Conservation (phyloP, 495 filamentous ascomycete genomes). For the Neurospora africana region DNA sequence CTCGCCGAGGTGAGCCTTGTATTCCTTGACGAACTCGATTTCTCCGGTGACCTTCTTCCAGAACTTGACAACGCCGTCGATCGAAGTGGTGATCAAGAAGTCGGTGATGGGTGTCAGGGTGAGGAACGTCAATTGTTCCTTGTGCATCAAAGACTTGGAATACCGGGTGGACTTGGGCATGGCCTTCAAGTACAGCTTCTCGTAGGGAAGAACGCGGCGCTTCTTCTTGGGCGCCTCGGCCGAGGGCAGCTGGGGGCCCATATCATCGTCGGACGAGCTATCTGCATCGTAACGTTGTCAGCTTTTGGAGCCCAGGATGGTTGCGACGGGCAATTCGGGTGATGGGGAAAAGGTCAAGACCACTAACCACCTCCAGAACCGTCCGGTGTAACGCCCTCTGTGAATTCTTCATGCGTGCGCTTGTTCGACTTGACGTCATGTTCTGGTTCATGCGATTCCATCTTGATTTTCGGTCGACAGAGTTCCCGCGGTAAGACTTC, state of each 20-base stretch:
- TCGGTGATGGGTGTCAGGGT: conserved; percentile 83
- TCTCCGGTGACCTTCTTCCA: conserved; percentile 93
- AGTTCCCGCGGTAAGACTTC: neutral
- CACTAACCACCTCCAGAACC: conserved; percentile 27
- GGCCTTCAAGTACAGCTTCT: conserved; percentile 87
- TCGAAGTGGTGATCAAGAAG: conserved; percentile 85
- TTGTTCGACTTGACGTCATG: conserved; percentile 31
- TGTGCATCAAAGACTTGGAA: conserved; percentile 97
- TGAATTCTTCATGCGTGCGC: conserved; percentile 35
- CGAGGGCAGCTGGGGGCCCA: conserved; percentile 76
- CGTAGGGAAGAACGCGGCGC: conserved; percentile 78
- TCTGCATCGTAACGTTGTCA: conserved; percentile 29
- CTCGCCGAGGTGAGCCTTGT: conserved; percentile 78
- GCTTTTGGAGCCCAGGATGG: neutral
- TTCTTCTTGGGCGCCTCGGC: conserved; percentile 76
- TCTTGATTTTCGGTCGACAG: neutral
- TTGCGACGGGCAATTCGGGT: neutral
- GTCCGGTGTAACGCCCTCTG: conserved; percentile 16
- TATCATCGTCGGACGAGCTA: conserved; percentile 83
- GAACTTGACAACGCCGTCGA: conserved; percentile 94
- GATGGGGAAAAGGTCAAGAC: neutral
- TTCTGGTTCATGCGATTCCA: conserved; percentile 16
- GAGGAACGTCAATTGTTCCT: conserved; percentile 79
- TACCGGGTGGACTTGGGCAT: conserved; percentile 76
- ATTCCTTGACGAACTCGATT: conserved; percentile 97